These are phyloP conservation scores for Globisporangium barbulae DNA, from an alignment of 352 stramenopile genomes.

Conservation along the genomic window DNA sequence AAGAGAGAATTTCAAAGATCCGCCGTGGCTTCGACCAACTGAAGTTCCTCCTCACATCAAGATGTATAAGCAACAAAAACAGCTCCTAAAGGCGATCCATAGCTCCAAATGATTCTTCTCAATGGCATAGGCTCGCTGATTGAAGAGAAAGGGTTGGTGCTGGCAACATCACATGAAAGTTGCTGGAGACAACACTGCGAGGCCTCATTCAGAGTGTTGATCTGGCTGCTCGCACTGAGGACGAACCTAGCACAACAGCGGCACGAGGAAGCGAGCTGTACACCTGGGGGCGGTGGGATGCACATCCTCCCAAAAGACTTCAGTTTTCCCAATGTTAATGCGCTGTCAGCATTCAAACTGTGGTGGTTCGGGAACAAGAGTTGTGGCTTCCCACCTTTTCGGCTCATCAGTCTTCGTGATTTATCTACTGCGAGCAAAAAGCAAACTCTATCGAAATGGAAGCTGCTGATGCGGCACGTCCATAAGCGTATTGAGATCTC, in stretches of 20 bases:
- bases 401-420: neutral
- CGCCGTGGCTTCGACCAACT: neutral
- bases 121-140: neutral
- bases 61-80: neutral
- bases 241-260: too few relatives aligned
- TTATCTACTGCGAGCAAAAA: neutral
- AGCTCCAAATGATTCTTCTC: neutral
- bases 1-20: neutral
- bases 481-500: neutral
- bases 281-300: neutral
- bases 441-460: slow-evolving; percentile 1
- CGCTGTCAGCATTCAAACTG: neutral
- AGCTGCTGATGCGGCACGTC: neutral
- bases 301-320: neutral
- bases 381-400: too few relatives aligned
- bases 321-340: neutral
- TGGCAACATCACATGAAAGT: neutral
- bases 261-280: neutral
- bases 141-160: neutral
- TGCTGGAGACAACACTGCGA: neutral
- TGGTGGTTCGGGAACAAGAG: neutral
- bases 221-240: neutral
- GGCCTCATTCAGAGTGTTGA: neutral
- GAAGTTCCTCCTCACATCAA: neutral
- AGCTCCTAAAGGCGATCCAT: neutral